phyloP scores from a whole-genome alignment of 2,329 filamentous ascomycete genomes.

The Neobulgaria alba region DNA sequence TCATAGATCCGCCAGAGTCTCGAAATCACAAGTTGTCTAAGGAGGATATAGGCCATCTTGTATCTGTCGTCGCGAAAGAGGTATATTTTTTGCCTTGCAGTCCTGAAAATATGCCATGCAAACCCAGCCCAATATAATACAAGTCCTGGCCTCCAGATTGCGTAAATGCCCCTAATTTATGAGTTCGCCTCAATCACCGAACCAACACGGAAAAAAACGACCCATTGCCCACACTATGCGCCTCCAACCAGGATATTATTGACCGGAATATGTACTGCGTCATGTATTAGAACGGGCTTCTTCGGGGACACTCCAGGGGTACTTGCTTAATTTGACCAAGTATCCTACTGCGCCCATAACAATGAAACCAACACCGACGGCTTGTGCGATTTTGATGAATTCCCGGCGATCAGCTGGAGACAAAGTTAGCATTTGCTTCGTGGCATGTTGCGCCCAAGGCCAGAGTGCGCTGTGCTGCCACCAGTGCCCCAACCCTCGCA shows the following conservation, averaged over 20 bases:
- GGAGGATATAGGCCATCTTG: too few relatives aligned
- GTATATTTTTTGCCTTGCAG: conserved; percentile 12
- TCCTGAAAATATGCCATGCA: conserved; percentile 10
- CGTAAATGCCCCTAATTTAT: conserved; percentile 7
- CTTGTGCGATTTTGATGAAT: conserved; percentile 39
- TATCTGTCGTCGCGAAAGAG: too few relatives aligned
- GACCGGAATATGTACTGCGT: conserved; percentile 40
- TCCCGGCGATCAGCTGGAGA: conserved; percentile 32
- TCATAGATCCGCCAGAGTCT: too few relatives aligned
- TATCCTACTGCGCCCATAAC: conserved; percentile 46
- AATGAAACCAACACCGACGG: conserved; percentile 43
- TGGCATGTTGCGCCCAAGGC: too few relatives aligned
- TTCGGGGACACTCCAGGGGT: not conserved
- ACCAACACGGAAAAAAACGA: not conserved
- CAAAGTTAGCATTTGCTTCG: too few relatives aligned
- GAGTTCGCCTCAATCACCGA: not conserved
- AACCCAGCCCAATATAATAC: conserved; percentile 18
- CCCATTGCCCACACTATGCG: conserved; percentile 16
- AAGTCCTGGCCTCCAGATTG: conserved; percentile 7
- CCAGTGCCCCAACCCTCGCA: too few relatives aligned
- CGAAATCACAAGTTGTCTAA: too few relatives aligned
- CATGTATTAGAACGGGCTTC: not conserved
- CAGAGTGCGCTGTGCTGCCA: too few relatives aligned
- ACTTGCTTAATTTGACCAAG: conserved; percentile 39
- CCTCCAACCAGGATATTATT: conserved; percentile 43